Conservation (phyloP, 192 early-diverging fungal genomes). For the Coemansia sp. region DNA sequence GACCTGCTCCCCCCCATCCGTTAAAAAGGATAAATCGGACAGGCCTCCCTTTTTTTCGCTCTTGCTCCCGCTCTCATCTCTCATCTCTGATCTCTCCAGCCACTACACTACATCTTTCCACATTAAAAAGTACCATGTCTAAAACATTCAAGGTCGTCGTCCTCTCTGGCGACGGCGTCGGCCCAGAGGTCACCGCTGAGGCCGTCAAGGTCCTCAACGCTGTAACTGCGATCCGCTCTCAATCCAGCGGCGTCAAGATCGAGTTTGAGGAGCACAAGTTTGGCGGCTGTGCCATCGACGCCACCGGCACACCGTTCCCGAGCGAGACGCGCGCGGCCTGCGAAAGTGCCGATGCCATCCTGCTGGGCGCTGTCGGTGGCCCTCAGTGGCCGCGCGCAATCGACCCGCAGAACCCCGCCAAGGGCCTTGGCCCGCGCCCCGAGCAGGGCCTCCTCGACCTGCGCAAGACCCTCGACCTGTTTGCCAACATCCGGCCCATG, state of each 20-base stretch:
- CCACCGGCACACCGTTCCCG: slow-evolving; percentile 86
- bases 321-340: slow-evolving; percentile 81
- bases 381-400: slow-evolving; percentile 88
- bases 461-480: slow-evolving; percentile 91
- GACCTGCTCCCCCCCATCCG: no score
- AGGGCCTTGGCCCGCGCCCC: slow-evolving; percentile 80
- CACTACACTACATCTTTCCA: neutral
- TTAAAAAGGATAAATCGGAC: neutral
- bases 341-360: slow-evolving; percentile 84
- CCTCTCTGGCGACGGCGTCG: slow-evolving; percentile 93
- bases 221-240: slow-evolving; percentile 66
- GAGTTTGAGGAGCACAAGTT: slow-evolving; percentile 82
- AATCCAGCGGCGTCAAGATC: slow-evolving; percentile 63
- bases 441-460: slow-evolving; percentile 94
- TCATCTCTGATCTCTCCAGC: neutral
- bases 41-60: neutral
- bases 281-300: slow-evolving; percentile 92
- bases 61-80: neutral
- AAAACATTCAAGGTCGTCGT: slow-evolving; percentile 68
- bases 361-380: slow-evolving; percentile 97
- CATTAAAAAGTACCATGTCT: slow-evolving; percentile 39
- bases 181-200: slow-evolving; percentile 93
- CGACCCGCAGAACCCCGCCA: slow-evolving; percentile 66
- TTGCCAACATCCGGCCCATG: slow-evolving; percentile 97
- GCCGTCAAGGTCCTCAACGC: slow-evolving; percentile 88